phyloP scores from a whole-genome alignment of 768 basidiomycete genomes.

The Vararia minispora region DNA sequence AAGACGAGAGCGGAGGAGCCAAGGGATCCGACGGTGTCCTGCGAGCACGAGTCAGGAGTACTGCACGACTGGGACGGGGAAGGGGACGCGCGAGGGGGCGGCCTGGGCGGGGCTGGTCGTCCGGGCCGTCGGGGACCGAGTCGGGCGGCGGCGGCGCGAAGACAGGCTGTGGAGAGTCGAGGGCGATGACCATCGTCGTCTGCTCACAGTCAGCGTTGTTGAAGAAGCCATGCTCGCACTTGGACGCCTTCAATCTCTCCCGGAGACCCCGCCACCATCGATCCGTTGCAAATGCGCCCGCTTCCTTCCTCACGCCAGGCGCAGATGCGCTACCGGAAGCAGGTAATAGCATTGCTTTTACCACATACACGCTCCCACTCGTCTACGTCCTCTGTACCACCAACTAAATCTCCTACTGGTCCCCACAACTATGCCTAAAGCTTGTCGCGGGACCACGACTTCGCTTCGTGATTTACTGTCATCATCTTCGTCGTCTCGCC shows the following conservation, averaged over 20 bases:
- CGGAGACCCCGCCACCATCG: too few relatives aligned
- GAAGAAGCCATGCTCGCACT: conserved; percentile 5
- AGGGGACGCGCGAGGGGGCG: conserved; percentile 22
- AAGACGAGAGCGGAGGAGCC: conserved; percentile 43
- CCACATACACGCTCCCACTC: background rate
- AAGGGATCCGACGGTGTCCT: conserved; percentile 26
- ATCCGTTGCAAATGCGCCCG: too few relatives aligned
- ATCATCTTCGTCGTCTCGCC: conserved; percentile 66
- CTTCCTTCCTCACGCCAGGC: too few relatives aligned
- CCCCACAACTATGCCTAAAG: too few relatives aligned
- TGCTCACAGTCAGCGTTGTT: too few relatives aligned
- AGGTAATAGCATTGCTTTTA: too few relatives aligned
- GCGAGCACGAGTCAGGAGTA: background rate
- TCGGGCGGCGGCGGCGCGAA: conserved; percentile 28
- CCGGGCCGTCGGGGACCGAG: conserved; percentile 29
- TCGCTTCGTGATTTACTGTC: conserved; percentile 58
- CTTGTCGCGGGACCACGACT: conserved; percentile 72
- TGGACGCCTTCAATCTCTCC: conserved; percentile 10
- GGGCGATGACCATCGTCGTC: conserved; percentile 29
- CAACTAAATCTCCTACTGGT: too few relatives aligned
- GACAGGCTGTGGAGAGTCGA: conserved; percentile 30
- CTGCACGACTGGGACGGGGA: background rate
- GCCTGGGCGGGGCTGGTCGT: conserved; percentile 27
- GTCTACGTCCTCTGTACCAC: too few relatives aligned
- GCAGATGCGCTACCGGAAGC: too few relatives aligned